These are phyloP conservation scores for Coemansia sp. DNA, from an alignment of 192 early-diverging fungal genomes.

Conservation along the genomic window DNA sequence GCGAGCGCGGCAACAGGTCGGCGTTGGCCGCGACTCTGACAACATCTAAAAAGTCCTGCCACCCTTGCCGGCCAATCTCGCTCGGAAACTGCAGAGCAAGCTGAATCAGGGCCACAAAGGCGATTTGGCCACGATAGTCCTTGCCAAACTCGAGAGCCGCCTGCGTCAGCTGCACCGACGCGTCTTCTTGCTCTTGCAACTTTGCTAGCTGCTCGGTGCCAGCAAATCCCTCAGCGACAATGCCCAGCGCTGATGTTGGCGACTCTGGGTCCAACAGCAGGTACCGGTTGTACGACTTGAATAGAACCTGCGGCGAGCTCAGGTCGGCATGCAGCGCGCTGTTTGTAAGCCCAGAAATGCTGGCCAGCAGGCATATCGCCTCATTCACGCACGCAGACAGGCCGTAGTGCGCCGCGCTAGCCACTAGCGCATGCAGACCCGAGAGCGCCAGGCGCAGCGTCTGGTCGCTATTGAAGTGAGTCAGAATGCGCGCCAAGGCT, in stretches of 20 bases:
- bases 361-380: slow-evolving; percentile 71
- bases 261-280: slow-evolving; percentile 34
- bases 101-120: slow-evolving; percentile 84
- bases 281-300: slow-evolving; percentile 33
- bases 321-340: slow-evolving; percentile 18
- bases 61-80: slow-evolving; percentile 67
- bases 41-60: slow-evolving; percentile 70
- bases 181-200: slow-evolving; percentile 38
- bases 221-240: slow-evolving; percentile 32
- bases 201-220: slow-evolving; percentile 29
- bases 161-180: slow-evolving; percentile 58
- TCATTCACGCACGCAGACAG: slow-evolving; percentile 81
- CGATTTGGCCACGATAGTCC: slow-evolving; percentile 89
- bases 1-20: slow-evolving; percentile 30
- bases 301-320: slow-evolving; percentile 23
- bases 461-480: slow-evolving; percentile 23
- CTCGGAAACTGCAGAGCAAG: slow-evolving; percentile 55
- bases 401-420: slow-evolving; percentile 63
- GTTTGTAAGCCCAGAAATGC: slow-evolving; percentile 71
- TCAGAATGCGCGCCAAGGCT: slow-evolving; percentile 29
- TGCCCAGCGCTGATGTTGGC: slow-evolving; percentile 32
- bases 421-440: slow-evolving; percentile 36
- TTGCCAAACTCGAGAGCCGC: slow-evolving; percentile 85
- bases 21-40: slow-evolving; percentile 53
- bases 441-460: slow-evolving; percentile 31